Conservation (phyloP, 352 stramenopile genomes). For the Phytophthora fragariaefolia region DNA sequence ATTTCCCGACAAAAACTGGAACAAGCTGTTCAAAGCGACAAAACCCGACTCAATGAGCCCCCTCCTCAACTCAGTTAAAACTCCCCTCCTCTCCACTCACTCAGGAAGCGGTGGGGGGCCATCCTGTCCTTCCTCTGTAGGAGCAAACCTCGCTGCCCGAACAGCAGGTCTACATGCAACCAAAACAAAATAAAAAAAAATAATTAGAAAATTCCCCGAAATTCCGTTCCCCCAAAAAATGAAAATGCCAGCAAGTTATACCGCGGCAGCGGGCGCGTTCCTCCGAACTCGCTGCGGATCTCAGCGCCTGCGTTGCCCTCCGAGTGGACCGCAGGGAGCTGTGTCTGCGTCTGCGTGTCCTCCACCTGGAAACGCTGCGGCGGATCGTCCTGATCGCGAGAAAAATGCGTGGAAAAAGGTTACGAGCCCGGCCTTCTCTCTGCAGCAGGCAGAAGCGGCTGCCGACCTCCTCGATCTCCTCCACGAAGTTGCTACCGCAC, state of each 20-base stretch:
- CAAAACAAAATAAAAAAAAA: neutral
- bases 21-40: conserved; percentile 35
- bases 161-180: conserved; percentile 25
- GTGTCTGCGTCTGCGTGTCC: conserved; percentile 34
- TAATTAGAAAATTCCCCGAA: conserved; percentile 1
- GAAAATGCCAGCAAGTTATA: conserved; percentile 12
- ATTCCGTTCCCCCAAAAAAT: neutral
- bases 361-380: conserved; percentile 60
- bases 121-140: conserved; percentile 24
- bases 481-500: conserved; percentile 86
- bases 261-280: conserved; percentile 27
- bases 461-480: conserved; percentile 78
- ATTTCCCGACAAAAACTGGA: conserved; percentile 53
- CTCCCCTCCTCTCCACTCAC: conserved; percentile 20
- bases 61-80: conserved; percentile 1
- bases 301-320: conserved; percentile 19
- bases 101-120: conserved; percentile 31
- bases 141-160: conserved; percentile 26
- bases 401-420: conserved; percentile 8
- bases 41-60: neutral
- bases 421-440: too few species aligned
- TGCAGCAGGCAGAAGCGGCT: neutral
- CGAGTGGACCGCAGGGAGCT: neutral
- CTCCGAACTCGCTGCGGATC: conserved; percentile 46
- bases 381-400: conserved; percentile 59